These are phyloP conservation scores for Phytophthora pini DNA, from an alignment of 352 stramenopile genomes.

Conservation along the genomic window DNA sequence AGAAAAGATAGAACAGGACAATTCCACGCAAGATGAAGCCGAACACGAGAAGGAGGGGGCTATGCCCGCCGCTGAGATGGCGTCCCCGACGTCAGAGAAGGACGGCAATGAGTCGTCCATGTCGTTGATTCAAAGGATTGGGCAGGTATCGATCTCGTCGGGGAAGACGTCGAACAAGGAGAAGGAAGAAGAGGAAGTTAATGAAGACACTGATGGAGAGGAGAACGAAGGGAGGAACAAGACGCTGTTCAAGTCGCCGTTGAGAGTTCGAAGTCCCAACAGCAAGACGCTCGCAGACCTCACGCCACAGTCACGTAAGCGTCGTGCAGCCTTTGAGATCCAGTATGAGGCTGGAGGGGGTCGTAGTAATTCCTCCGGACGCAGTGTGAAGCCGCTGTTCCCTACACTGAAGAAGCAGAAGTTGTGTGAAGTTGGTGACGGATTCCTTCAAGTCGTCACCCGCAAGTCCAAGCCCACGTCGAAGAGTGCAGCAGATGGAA, in stretches of 20 bases:
- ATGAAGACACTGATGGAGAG: constrained; percentile 29
- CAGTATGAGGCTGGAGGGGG: constrained; percentile 22
- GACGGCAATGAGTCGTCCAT: constrained; percentile 55
- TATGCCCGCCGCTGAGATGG: constrained; percentile 25
- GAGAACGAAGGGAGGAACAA: constrained; percentile 30
- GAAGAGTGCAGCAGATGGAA: constrained; percentile 20
- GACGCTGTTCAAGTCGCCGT: constrained; percentile 23
- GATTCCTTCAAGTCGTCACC: constrained; percentile 45
- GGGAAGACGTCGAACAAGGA: constrained; percentile 15
- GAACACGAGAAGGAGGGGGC: constrained; percentile 7
- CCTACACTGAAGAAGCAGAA: constrained; percentile 67
- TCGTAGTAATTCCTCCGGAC: constrained; percentile 23
- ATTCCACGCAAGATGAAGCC: background rate
- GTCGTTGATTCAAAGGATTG: constrained; percentile 79
- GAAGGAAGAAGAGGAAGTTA: constrained; percentile 5
- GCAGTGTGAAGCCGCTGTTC: constrained; percentile 44
- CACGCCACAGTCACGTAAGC: constrained; percentile 44
- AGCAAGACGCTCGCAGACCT: constrained; percentile 33
- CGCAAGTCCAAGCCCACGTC: constrained; percentile 43
- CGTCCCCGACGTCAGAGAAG: constrained; percentile 26
- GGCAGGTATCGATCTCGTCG: constrained; percentile 79
- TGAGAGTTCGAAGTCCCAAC: constrained; percentile 27
- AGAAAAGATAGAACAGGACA: constrained; percentile 5
- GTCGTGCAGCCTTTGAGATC: constrained; percentile 30
- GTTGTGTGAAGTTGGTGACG: constrained; percentile 47